Evolutionary conservation across 345 rosid species (phyloP), one percentile per base, ranked within the genome.

Genomic region (Dipteronia sinensis): DNA sequence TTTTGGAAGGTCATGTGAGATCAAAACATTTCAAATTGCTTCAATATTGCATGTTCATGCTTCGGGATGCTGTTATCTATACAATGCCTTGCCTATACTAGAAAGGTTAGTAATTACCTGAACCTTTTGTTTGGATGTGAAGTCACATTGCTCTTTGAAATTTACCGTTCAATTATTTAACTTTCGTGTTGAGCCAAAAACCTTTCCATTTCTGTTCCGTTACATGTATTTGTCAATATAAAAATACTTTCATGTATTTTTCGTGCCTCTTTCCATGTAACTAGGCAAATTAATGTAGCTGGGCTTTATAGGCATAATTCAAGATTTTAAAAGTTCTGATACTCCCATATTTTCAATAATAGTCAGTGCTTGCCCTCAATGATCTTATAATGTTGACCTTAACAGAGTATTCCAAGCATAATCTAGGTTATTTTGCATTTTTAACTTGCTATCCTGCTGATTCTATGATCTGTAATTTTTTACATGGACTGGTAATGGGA

Each of bases 61-160:
- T 73, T 85, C 99, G 65, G 91, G 89, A 20, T 79, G 91, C 64
- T 96, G 98, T 98, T 96, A 92, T 79, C 88, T 86, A 19, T 95
- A 94, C 67, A 94, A 96, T 77, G 98, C 94, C 82, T 84, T 85
- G 81, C 99, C 98, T 3, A 87, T 96, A 65, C 81, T 96, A 7
- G 88, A 87, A 73, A 93, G 98, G 98, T 95, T 68, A 42, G 87
- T 83, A 42, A 13, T 68, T 34, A 71, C 51, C 19, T 25, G 38
- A n/a, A n/a, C n/a, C n/a, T n/a, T n/a, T n/a, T n/a, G n/a, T n/a
- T n/a, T n/a, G n/a, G n/a, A n/a, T n/a, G n/a, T 55, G 34, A 10
- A 53, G 47, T 62, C 49, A 29, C 29, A 34, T 66, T 27, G 20
- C 64, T 27, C 31, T 67, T 58, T 27, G 31, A 27, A 67, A 11